Evolutionary conservation across 108 stramenopile genomes (phyloP), one percentile per base, ranked within the genome.

Genomic region (Seminavis robusta): DNA sequence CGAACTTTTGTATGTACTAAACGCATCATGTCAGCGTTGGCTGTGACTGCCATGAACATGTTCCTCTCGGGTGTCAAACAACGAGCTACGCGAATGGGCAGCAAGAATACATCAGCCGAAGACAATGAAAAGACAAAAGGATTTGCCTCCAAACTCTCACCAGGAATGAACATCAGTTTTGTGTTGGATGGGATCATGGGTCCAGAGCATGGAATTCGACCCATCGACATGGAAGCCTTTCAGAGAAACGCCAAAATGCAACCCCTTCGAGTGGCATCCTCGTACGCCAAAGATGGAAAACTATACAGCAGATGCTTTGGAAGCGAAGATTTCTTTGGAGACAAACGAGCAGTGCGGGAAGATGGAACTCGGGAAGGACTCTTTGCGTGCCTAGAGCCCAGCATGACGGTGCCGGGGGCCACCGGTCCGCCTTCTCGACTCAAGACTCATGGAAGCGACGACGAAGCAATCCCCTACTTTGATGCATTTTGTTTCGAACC

Each of bases 401-500:
- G 72, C 28, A 91, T 91, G 89, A 77, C 73, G n/a, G 89, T 91
- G n/a, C 89, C 89, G 1, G 89, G 80, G 42, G 89, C 81, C 23
- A 84, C 84, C 20, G 85, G 89, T 5, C 63, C 76, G 9, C 89
- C 89, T 6, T 56, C 83, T 36, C 46, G 49, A 8, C 38, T 91
- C 61, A 66, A 58, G 24, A n/a, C n/a, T n/a, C n/a, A n/a, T n/a
- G n/a, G n/a, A n/a, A 11, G 4, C 3, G 25, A 24, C 20, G 9
- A 61, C 34, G 8, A 13, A 31, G 19, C 61, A 52, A 9, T 43
- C 7, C 46, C 52, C 1, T 63, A 44, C 40, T 91, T 84, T 56
- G 89, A 91, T 75, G 85, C 89, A 23, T 91, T 91, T 68, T 84
- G 83, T 48, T 87, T 83, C 48, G 89, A 91, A 52, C 84, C 89